Base-by-base conservation (phyloP, 2,329 filamentous ascomycete species). In the Alternaria dauci region DNA sequence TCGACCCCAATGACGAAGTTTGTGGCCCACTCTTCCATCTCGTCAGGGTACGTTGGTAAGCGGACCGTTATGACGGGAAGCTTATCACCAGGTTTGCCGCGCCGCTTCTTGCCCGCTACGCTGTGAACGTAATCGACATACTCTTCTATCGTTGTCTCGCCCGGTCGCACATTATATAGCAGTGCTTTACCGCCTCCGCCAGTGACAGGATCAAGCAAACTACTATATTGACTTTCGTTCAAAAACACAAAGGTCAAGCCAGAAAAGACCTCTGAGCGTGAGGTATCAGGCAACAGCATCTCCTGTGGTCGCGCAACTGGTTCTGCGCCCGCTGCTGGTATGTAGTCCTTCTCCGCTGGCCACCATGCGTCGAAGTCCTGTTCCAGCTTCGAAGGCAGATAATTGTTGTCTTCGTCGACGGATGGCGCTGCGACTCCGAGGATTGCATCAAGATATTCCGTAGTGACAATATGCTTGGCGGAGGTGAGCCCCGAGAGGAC, bases 161-260 rank as follows among this genome's bases (percentile, higher is more conserved):
- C 84, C 1, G 87, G 83, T 2, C 83, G 78, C 0, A 93, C 84
- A 28, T 88, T 81, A 59, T 85, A 88, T 5, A 91, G 78, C 6
- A 96, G 75, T 2, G 92, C 91, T 76, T 98, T 98, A 8, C 95
- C 95, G 59, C 89, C 88, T 5, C 91, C 95, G 61, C 88, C 88
- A 0, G 89, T 90, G 62, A 99, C 90, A 0, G 90, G 88, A 0
- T 88, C 87, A 43, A 91, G 81, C 5, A 99, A 82, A 64, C 86
- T 92, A 8, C 92, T 87, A 75, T 89, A 93, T 76, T 98, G 94
- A 3, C 82, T 82, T 54, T 86, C 78, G 55, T 94, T 89, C 66
- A 94, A 90, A 71, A 98, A 97, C 4, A 99, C 84, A 72, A 98
- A 97, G 0, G 90, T 94, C 71, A 94, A 95, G 3, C 91, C 92